A percentile compares a stretch with the other conserved stretches of the same genome.
Evolutionary conservation across 2,329 filamentous ascomycete genomes (phyloP).

Genomic region (Pseudogymnoascus sp.): DNA sequence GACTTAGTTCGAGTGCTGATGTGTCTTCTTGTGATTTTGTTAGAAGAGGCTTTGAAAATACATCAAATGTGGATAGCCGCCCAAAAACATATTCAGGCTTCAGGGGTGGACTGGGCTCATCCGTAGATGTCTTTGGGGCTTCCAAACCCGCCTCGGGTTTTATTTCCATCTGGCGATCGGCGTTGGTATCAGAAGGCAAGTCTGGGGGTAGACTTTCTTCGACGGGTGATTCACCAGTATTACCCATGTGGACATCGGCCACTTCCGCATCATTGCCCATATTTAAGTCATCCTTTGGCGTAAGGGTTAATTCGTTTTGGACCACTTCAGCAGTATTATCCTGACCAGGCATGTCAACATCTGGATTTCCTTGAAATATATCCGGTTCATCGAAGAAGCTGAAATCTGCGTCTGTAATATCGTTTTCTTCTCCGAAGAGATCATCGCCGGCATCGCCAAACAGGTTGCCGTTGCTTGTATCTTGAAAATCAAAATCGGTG

Average conservation of each 20-base stretch:
- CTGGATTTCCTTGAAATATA: constrained; percentile 19
- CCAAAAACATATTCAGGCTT: constrained; percentile 8
- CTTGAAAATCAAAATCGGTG: constrained; percentile 17
- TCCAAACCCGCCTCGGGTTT: background rate
- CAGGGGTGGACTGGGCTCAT: constrained; percentile 5
- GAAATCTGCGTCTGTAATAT: constrained; percentile 76
- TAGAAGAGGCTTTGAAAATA: constrained; percentile 1
- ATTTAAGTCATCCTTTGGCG: background rate
- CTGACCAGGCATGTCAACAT: constrained; percentile 12
- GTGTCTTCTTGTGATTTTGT: constrained; percentile 17
- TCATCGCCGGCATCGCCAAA: constrained; percentile 63
- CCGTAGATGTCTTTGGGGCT: background rate
- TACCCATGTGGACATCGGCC: constrained; percentile 1
- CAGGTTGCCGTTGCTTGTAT: constrained; percentile 45
- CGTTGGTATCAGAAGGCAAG: background rate
- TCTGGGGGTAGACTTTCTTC: background rate
- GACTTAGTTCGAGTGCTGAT: background rate
- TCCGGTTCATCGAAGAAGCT: constrained; percentile 67
- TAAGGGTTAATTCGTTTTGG: background rate
- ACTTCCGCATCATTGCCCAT: background rate
- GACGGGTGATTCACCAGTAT: background rate
- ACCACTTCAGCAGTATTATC: background rate
- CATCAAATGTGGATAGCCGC: constrained; percentile 4
- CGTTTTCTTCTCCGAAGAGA: constrained; percentile 58
- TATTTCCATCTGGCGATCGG: background rate